Evolutionary conservation across 1,284 basidiomycete species (phyloP).

Genomic region (Microbotryomycetes sp.): DNA sequence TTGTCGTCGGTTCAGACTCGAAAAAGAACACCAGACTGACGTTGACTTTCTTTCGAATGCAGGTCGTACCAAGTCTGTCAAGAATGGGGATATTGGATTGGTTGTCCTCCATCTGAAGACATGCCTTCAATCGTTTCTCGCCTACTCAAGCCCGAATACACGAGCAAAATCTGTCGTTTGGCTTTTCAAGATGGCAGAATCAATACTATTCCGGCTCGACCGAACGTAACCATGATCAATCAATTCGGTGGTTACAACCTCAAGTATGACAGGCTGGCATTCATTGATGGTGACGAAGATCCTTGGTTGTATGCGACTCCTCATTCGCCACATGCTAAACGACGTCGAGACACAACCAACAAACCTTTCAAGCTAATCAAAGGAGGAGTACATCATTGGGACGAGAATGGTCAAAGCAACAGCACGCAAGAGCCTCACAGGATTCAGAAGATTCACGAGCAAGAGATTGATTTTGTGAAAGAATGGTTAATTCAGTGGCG

Average conservation of each 20-base stretch:
- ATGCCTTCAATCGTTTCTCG: constrained; percentile 67
- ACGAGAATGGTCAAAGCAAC: constrained; percentile 66
- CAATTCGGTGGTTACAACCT: constrained; percentile 32
- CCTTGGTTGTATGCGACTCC: constrained; percentile 49
- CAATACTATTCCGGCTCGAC: constrained; percentile 45
- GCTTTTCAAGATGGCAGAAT: constrained; percentile 74
- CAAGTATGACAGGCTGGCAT: constrained; percentile 27
- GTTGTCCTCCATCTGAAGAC: constrained; percentile 56
- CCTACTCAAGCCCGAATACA: constrained; percentile 66
- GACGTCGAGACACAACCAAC: constrained; percentile 62
- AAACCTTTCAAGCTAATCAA: constrained; percentile 83
- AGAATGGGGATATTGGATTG: constrained; percentile 83
- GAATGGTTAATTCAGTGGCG: constrained; percentile 65
- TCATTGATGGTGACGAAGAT: constrained; percentile 35
- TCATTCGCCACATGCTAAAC: constrained; percentile 52
- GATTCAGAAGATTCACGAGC: constrained; percentile 61
- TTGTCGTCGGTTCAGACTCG: no score
- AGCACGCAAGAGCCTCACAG: constrained; percentile 51
- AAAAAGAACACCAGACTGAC: no score
- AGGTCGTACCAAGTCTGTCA: constrained; percentile 60
- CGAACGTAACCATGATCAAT: constrained; percentile 33
- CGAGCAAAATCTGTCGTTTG: constrained; percentile 69
- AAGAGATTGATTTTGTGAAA: constrained; percentile 73
- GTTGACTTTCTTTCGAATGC: no score
- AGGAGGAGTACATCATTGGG: constrained; percentile 77